Evolutionary conservation across 2,329 filamentous ascomycete genomes (phyloP), one percentile per base, ranked within the genome.

Genomic region (Colletotrichum camelliae): DNA sequence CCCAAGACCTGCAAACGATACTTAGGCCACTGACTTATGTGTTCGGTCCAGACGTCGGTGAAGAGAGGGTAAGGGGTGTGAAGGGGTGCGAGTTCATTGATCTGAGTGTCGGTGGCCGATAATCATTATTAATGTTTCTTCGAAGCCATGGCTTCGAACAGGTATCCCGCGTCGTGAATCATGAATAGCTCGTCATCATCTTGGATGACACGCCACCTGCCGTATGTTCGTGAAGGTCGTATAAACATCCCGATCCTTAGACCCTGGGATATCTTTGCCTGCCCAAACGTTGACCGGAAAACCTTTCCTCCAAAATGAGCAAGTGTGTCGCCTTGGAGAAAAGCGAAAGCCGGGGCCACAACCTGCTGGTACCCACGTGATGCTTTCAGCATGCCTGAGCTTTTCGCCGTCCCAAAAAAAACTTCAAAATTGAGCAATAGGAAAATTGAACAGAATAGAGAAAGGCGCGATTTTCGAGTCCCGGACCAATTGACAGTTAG

Each of bases 111-210:
- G 67, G 35, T 66, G 75, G 68, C 57, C 73, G 75, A 72, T 72
- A 60, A 55, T 68, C 60, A 75, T 75, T 68, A 77, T 72, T 76
- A 77, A 72, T 75, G 75, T 77, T 67, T 65, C 24, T 33, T 64
- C 67, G 73, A 72, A 77, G 73, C 70, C 60, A 66, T 74, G 35
- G 74, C 74, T 76, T 76, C 74, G 48, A 74, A 76, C 66, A 77
- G 73, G 76, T 77, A 77, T 77, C 76, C 74, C 74, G 66, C 35
- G 62, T 68, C 65, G 73, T 75, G 31, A 75, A 75, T 76, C 74
- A 64, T 76, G 13, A 69, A 65, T 33, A 71, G 68, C 52, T 31
- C 68, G 74, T 21, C 57, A 29, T 52, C 48, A 15, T 62, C 13
- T 35, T 35, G 33, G 35, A 55, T 39, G 29, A 70, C 24, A 43